Percentiles rank a stretch among this genome's conserved stretches.
phyloP scores from a whole-genome alignment of 768 basidiomycete genomes.

The Mycena chlorophos region DNA sequence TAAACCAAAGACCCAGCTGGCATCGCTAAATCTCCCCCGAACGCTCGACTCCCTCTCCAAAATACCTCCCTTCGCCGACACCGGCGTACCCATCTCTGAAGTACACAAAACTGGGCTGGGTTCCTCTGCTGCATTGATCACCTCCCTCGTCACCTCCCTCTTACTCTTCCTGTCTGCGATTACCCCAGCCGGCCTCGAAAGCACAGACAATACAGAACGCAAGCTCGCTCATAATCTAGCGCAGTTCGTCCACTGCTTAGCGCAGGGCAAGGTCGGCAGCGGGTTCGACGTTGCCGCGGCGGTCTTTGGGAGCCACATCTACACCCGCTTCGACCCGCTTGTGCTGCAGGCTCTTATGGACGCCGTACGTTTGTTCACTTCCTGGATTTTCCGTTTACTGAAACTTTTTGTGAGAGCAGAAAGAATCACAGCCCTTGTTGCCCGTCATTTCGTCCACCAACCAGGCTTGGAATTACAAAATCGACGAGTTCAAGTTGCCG shows the following conservation, averaged over 20 bases:
- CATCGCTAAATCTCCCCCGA: conserved; percentile 57
- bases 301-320: conserved; percentile 91
- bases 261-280: conserved; percentile 97
- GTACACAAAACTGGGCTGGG: conserved; percentile 99
- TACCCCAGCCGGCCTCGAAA: conserved; percentile 46
- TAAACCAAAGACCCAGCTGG: conserved; percentile 49
- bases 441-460: conserved; percentile 66
- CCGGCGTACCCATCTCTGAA: conserved; percentile 65
- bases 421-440: conserved; percentile 38
- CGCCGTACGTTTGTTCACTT: conserved; percentile 34
- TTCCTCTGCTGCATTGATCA: conserved; percentile 95
- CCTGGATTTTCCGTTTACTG: neutral
- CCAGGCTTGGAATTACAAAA: conserved; percentile 68
- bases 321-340: conserved; percentile 79
- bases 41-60: conserved; percentile 62
- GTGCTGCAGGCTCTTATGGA: conserved; percentile 69
- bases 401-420: conserved; percentile 16
- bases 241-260: conserved; percentile 93
- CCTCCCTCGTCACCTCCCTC: conserved; percentile 86
- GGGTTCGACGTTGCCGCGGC: conserved; percentile 97
- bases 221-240: conserved; percentile 86
- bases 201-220: conserved; percentile 46
- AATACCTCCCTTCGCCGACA: conserved; percentile 75
- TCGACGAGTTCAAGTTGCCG: conserved; percentile 77
- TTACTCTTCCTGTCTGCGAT: conserved; percentile 75